Evolutionary conservation across 1,284 basidiomycete genomes (phyloP).

Genomic region (Ustilago shanxiensis): DNA sequence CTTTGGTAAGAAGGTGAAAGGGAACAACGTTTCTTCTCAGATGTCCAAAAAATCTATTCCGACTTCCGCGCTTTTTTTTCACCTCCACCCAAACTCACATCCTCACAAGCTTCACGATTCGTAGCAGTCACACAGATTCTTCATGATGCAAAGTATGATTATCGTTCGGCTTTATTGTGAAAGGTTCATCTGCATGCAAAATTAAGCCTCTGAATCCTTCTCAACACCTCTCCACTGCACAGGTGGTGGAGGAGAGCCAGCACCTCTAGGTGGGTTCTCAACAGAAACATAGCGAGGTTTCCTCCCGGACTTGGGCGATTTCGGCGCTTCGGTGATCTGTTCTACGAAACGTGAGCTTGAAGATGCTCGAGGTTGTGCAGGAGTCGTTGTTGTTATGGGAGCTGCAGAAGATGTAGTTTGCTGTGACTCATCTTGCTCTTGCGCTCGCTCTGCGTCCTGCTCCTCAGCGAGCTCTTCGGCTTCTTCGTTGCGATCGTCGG

Average conservation of each 20-base stretch:
- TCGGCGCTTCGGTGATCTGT: slow-evolving; percentile 4
- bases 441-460: background rate
- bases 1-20: background rate
- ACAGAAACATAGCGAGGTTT: slow-evolving; percentile 35
- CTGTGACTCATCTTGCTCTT: background rate
- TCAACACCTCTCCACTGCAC: slow-evolving; percentile 41
- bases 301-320: slow-evolving; percentile 14
- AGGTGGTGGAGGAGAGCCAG: slow-evolving; percentile 34
- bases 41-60: slow-evolving; percentile 17
- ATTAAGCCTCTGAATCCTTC: background rate
- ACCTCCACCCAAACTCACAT: background rate
- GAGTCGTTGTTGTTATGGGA: too few relatives aligned
- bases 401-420: background rate
- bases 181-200: background rate
- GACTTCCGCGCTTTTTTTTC: slow-evolving; percentile 30
- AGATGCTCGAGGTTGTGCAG: background rate
- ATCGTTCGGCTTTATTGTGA: background rate
- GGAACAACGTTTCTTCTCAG: slow-evolving; percentile 10
- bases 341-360: slow-evolving; percentile 25
- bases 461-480: slow-evolving; percentile 27
- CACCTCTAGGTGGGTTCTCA: slow-evolving; percentile 45
- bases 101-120: background rate
- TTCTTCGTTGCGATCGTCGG: slow-evolving; percentile 24
- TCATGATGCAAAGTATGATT: too few relatives aligned
- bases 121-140: background rate